phyloP scores from a whole-genome alignment of 805 yeast species.

The Scheffersomyces amazonensis region DNA sequence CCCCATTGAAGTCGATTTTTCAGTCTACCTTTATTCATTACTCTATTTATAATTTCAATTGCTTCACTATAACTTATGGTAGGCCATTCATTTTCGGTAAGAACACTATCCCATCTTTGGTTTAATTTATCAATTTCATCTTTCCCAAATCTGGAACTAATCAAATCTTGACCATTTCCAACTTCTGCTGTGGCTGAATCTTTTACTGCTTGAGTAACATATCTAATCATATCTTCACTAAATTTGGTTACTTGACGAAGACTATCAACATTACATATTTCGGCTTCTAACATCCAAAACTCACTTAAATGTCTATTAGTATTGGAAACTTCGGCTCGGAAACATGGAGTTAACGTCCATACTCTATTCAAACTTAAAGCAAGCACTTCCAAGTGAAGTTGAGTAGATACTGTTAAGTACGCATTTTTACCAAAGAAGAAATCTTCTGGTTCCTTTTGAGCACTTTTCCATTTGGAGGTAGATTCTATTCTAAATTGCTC shows the following conservation, averaged over 20 bases:
- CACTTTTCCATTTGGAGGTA: constrained; percentile 15
- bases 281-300: constrained; percentile 98
- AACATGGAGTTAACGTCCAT: constrained; percentile 89
- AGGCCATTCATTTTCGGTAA: constrained; percentile 53
- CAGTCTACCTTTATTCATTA: constrained; percentile 38
- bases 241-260: constrained; percentile 61
- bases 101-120: constrained; percentile 60
- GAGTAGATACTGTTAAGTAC: constrained; percentile 86
- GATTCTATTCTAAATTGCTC: constrained; percentile 69
- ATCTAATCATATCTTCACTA: constrained; percentile 68
- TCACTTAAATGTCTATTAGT: constrained; percentile 91
- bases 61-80: constrained; percentile 77
- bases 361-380: constrained; percentile 74
- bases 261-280: constrained; percentile 61
- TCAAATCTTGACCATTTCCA: constrained; percentile 21
- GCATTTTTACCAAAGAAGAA: constrained; percentile 65
- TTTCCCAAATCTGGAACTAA: constrained; percentile 34
- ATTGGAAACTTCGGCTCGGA: constrained; percentile 89
- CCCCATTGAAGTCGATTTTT: constrained; percentile 54
- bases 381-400: constrained; percentile 81
- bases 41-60: constrained; percentile 43
- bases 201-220: constrained; percentile 26
- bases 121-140: constrained; percentile 34
- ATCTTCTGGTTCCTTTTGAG: constrained; percentile 9
- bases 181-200: constrained; percentile 9